Conservation (phyloP, 371 early-diverging fungal species). For the Rhizomucor pusillus region DNA sequence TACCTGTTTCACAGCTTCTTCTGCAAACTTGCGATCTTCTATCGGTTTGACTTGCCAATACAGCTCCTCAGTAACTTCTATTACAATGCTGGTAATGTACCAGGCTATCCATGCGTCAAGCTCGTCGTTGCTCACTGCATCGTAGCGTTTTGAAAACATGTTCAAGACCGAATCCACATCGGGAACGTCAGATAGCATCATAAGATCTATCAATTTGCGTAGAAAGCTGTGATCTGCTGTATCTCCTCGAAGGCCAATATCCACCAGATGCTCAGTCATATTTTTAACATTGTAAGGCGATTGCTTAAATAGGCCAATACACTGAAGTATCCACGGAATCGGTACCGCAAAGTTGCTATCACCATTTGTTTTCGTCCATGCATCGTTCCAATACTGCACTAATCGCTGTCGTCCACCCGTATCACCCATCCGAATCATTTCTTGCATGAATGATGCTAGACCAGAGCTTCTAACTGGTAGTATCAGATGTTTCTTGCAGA, state of each 20-base stretch:
- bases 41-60: no score
- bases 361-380: constrained; percentile 18
- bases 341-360: not conserved
- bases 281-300: constrained; percentile 2
- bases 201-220: constrained; percentile 24
- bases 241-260: not conserved
- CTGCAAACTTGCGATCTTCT: no score
- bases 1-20: no score
- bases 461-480: constrained; percentile 26
- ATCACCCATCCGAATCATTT: constrained; percentile 28
- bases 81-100: not conserved
- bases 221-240: constrained; percentile 11
- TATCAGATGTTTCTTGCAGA: constrained; percentile 23
- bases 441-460: constrained; percentile 27
- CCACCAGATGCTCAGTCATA: constrained; percentile 4
- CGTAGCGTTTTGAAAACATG: constrained; percentile 10
- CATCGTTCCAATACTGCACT: constrained; percentile 22
- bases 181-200: constrained; percentile 29
- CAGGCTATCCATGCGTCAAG: not conserved
- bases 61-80: not conserved
- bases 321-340: not conserved
- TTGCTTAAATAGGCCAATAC: constrained; percentile 1
- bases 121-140: not conserved
- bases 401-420: constrained; percentile 18
- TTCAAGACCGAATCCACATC: constrained; percentile 30